Percentiles rank a stretch among this genome's conserved stretches.
phyloP scores from a whole-genome alignment of 2,329 filamentous ascomycete species.

The Stromatinia cepivora region DNA sequence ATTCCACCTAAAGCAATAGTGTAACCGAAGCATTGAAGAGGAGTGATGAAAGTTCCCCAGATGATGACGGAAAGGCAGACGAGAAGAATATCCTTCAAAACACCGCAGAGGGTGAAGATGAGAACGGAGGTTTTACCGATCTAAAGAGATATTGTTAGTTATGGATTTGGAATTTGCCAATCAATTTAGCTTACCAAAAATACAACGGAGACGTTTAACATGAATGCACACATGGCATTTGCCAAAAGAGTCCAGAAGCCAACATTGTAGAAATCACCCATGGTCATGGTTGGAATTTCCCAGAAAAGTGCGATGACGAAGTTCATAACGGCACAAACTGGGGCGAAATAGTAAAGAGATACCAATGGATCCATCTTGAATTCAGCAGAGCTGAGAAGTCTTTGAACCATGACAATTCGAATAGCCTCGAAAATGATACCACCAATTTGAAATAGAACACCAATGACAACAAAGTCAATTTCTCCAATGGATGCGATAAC shows the following conservation, averaged over 20 bases:
- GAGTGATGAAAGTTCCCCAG: constrained; percentile 73
- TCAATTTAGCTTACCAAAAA: constrained; percentile 65
- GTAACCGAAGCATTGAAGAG: constrained; percentile 81
- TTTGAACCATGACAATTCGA: constrained; percentile 81
- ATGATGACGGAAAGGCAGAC: constrained; percentile 78
- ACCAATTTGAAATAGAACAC: constrained; percentile 75
- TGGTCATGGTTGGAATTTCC: constrained; percentile 68
- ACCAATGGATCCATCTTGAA: constrained; percentile 93
- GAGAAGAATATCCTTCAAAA: constrained; percentile 84
- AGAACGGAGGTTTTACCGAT: constrained; percentile 87
- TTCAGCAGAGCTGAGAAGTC: constrained; percentile 75
- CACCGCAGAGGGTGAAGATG: constrained; percentile 82
- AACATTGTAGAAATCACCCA: constrained; percentile 71
- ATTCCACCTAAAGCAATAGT: constrained; percentile 76
- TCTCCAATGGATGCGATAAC: constrained; percentile 93
- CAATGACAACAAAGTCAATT: constrained; percentile 84
- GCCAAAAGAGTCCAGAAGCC: constrained; percentile 70
- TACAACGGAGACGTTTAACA: constrained; percentile 82
- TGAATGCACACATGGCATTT: constrained; percentile 77
- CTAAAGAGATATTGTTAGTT: constrained; percentile 46
- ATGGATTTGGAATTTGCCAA: background rate
- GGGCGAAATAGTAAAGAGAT: constrained; percentile 87
- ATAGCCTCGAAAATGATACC: constrained; percentile 82
- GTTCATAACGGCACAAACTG: constrained; percentile 82
- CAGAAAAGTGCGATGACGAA: constrained; percentile 69